Conservation (phyloP, 768 basidiomycete genomes). For the Paxillus involutus region DNA sequence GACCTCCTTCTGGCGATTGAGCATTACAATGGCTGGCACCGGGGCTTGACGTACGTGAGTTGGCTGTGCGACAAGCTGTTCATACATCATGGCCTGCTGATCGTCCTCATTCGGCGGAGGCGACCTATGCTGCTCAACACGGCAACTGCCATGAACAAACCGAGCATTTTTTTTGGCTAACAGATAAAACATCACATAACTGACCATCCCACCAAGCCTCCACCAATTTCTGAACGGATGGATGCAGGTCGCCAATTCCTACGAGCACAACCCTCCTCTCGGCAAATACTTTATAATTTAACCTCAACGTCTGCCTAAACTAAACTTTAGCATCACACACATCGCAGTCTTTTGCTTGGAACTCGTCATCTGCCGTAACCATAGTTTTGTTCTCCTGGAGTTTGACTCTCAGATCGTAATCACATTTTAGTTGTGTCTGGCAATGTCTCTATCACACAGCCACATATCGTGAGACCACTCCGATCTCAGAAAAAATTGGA, state of each 20-base stretch:
- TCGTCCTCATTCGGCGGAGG: constrained; percentile 38
- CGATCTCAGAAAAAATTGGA: constrained; percentile 7
- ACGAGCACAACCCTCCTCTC: constrained; percentile 39
- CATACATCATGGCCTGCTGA: background rate
- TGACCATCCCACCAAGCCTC: constrained; percentile 42
- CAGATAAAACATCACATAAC: background rate
- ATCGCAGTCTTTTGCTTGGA: background rate
- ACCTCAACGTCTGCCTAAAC: constrained; percentile 43
- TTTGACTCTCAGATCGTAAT: background rate
- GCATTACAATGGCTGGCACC: constrained; percentile 73
- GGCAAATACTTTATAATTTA: constrained; percentile 58
- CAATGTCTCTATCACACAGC: constrained; percentile 15
- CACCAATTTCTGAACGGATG: constrained; percentile 75
- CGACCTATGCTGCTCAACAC: constrained; percentile 55
- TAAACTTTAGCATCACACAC: background rate
- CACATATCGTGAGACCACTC: constrained; percentile 31
- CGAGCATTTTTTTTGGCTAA: constrained; percentile 28
- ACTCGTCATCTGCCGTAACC: background rate
- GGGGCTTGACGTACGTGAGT: constrained; percentile 57
- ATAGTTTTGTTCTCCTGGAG: background rate
- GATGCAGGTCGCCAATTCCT: constrained; percentile 58
- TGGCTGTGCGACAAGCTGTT: background rate
- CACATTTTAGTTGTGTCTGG: background rate
- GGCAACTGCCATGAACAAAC: constrained; percentile 73
- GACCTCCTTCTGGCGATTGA: constrained; percentile 62